Base-by-base conservation (phyloP, 192 early-diverging fungal species). In the Coemansia sp. region DNA sequence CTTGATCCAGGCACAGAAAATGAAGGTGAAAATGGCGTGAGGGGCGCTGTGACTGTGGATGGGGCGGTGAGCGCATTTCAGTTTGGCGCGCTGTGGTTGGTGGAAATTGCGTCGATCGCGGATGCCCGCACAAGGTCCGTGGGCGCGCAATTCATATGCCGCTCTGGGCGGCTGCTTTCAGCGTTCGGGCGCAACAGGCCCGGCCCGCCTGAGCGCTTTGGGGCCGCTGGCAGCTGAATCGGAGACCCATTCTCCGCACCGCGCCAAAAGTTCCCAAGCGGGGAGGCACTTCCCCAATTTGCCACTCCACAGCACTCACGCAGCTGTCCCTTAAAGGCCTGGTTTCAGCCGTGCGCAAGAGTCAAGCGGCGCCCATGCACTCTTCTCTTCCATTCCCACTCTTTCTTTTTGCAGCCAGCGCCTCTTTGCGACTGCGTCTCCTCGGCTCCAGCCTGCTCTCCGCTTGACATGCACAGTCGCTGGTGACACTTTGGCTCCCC, bases 81-180 rank as follows among this genome's bases (percentile, higher is more conserved):
- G 14, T 28, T 56, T 56, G 54, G 54, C 28, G 31, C 4, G 21
- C 21, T 44, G 57, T 22, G 17, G 59, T 68, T 68, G 66, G 66
- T 57, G 66, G 66, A 68, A 42, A 50, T 62, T 11, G 52, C 26
- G 66, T 55, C 66, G 60, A 68, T 68, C 65, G 20, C 50, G 38
- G 19, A 40, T 36, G 44, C 46, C 57, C 57, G 57, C 36, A 23
- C 31, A 57, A 6, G 10, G 50, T 52, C 50, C 20, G 50, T 52
- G 21, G 5, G 15, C 46, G 46, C 12, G 46, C 46, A 48, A 48
- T 48, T 48, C 46, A 48, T 48, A 31, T 31, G 31, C 31, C 31
- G 31, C 31, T 31, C 31, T 31, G 31, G 31, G 31, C 31, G 31
- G 5, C 6, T 31, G 31, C 31, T 31, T 31, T 31, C 31, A 7